These are phyloP conservation scores for Spizellomyces sp. DNA, from an alignment of 192 early-diverging fungal genomes.

Conservation along the genomic window DNA sequence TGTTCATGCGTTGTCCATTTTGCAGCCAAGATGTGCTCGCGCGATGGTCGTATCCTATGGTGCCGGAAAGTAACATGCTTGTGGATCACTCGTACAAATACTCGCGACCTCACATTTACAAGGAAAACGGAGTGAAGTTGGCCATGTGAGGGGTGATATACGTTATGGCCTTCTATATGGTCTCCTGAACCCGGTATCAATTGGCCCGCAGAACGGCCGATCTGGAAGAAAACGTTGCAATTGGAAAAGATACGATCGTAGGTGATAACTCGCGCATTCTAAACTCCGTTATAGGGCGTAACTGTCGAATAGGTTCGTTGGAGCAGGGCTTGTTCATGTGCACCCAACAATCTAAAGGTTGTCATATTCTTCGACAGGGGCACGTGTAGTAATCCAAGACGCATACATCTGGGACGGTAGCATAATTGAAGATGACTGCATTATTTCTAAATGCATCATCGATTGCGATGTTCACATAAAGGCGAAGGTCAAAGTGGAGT, in stretches of 20 bases:
- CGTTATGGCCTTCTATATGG: no score
- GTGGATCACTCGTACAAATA: slow-evolving; percentile 71
- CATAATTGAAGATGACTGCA: slow-evolving; percentile 67
- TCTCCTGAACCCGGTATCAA: no score
- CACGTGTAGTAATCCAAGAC: slow-evolving; percentile 74
- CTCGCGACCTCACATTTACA: slow-evolving; percentile 83
- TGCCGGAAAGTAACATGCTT: slow-evolving; percentile 84
- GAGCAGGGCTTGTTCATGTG: not conserved
- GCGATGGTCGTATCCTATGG: slow-evolving; percentile 93
- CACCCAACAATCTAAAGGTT: no score
- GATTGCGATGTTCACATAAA: slow-evolving; percentile 70
- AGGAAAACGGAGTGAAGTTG: slow-evolving; percentile 72
- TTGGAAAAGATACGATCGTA: slow-evolving; percentile 77
- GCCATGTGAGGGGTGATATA: slow-evolving; percentile 45
- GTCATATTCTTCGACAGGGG: slow-evolving; percentile 41
- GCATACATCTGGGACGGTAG: slow-evolving; percentile 86
- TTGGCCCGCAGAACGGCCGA: slow-evolving; percentile 49
- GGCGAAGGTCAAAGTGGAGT: slow-evolving; percentile 65
- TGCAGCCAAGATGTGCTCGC: slow-evolving; percentile 80
- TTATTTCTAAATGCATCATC: slow-evolving; percentile 72
- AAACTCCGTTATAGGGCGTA: slow-evolving; percentile 83
- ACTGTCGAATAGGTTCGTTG: slow-evolving; percentile 65
- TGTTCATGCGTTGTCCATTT: not conserved
- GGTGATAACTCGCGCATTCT: slow-evolving; percentile 70
- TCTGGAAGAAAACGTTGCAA: slow-evolving; percentile 77